Evolutionary conservation across 2,329 filamentous ascomycete genomes (phyloP), one percentile per base, ranked within the genome.

Genomic region (Cladosporium sp.): DNA sequence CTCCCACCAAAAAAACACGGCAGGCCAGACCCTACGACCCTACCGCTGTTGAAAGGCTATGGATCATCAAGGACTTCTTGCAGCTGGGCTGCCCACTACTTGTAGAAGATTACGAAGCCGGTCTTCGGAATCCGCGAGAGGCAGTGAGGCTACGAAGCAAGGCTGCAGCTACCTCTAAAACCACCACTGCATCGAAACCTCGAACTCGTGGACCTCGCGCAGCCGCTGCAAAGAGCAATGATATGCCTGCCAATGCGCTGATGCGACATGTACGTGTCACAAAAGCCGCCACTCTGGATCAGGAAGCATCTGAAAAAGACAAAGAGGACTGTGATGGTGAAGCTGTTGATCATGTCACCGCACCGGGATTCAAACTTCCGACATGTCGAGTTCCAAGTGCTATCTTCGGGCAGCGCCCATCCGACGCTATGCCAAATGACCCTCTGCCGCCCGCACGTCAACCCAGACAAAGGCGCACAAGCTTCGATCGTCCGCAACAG

Each of bases 61-160:
- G 88, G 88, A 69, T 91, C 5, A 74, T 86, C 18, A 81, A 85
- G 58, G 76, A 78, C 0, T 74, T 88, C 47, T 79, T 82, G 4
- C 80, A 77, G 51, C 65, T 84, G 2, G 86, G 86, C 0, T 76
- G 84, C 49, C 86, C 86, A 3, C 69, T 83, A 2, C 79, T 79
- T 22, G 78, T 88, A 0, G 75, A 84, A 56, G 79, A 80, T 37
- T 91, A 85, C 78, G 80, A 88, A 58, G 73, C 71, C 18, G 62
- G 55, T n/a, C 54, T 61, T 11, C 51, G 57, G 15, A 27, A 63
- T 45, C 59, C 64, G 1, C 64, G 59, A 42, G 56, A 53, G 20
- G 54, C 63, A 12, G 51, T 64, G 38, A 61, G 61, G 38, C 47
- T 56, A 11, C 59, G 58, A 44, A 50, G 57, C 24, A 55, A 61